A percentile compares a stretch with the other conserved stretches of the same genome.
These are phyloP conservation scores for Mesembryanthemum crystallinum DNA, from an alignment of 148 eudicot species.

Conservation along the genomic window DNA sequence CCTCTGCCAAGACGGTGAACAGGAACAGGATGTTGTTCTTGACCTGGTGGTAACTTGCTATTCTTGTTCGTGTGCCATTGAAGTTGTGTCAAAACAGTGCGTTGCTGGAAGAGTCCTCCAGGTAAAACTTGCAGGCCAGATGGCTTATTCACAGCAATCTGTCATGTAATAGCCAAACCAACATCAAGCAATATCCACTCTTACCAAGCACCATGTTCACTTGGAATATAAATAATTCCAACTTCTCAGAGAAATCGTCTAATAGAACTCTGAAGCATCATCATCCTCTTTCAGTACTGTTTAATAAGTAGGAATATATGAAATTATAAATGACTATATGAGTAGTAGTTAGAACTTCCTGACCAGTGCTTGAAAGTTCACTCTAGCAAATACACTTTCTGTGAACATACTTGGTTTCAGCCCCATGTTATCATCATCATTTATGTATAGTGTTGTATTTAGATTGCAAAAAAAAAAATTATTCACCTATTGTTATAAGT, in stretches of 20 bases:
- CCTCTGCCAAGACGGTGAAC: conserved; percentile 98
- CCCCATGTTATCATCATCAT: too few relatives aligned
- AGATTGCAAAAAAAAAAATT: not conserved
- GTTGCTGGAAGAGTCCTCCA: conserved; percentile 96
- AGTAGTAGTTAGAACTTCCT: not conserved
- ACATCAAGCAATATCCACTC: conserved; percentile 10
- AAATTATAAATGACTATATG: not conserved
- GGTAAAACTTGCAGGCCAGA: conserved; percentile 89
- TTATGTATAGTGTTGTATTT: not conserved
- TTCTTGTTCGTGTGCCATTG: conserved; percentile 51
- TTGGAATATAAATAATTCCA: not conserved
- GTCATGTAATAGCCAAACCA: conserved; percentile 7
- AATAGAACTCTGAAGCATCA: not conserved
- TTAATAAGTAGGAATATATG: not conserved
- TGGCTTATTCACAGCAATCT: conserved; percentile 86
- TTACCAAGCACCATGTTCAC: conserved; percentile 8
- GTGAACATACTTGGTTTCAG: not conserved
- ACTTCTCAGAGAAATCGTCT: conserved; percentile 1
- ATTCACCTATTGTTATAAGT: not conserved
- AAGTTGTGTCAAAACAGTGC: conserved; percentile 85
- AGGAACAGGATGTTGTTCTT: conserved; percentile 64
- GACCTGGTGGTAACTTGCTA: conserved; percentile 31
- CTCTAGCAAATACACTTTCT: not conserved
- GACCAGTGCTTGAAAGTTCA: not conserved
- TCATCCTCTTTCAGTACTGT: not conserved